Evolutionary conservation across 2,329 filamentous ascomycete species (phyloP), one percentile per base, ranked within the genome.

Genomic region (Claviceps africana): DNA sequence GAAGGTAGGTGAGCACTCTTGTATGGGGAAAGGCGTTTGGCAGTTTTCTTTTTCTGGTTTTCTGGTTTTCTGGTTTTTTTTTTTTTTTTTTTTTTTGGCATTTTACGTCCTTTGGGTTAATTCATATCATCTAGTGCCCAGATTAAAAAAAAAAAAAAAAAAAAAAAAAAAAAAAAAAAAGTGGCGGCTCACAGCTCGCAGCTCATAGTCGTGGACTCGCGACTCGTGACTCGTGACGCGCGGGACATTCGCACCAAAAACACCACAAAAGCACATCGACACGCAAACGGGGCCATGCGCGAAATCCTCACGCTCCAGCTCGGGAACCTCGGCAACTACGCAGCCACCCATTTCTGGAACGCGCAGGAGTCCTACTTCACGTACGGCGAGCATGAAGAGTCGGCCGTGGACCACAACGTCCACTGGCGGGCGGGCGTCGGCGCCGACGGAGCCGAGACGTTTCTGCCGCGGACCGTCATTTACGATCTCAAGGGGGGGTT

Each of bases 301-400:
- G 93, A 98, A 70, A 88, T 97, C 56, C 76, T 98, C 56, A 96
- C 91, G 0, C 74, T 98, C 46, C 93, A 98, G 74, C 82, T 97
- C 55, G 93, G 93, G 44, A 85, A 95, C 65, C 83, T 86, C 64
- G 90, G 86, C 66, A 98, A 98, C 67, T 95, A 96, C 62, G 72
- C 94, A 22, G 90, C 86, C 31, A 94, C 90, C 0, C 93, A 98
- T 71, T 98, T 96, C 67, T 98, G 93, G 93, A 98, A 98, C 62
- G 76, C 86, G 6, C 91, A 95, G 86, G 93, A 98, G 74, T 95
- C 91, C 1, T 98, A 98, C 69, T 97, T 97, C 64, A 96, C 90
- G 15, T 97, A 96, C 62, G 75, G 74, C 1, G 72, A 78, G 46
- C 56, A 68, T n/a, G 62, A 65, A 11, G 54, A 60, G 15, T 60